These are phyloP conservation scores for Carallia brachiata DNA, from an alignment of 345 rosid genomes.

Conservation along the genomic window DNA sequence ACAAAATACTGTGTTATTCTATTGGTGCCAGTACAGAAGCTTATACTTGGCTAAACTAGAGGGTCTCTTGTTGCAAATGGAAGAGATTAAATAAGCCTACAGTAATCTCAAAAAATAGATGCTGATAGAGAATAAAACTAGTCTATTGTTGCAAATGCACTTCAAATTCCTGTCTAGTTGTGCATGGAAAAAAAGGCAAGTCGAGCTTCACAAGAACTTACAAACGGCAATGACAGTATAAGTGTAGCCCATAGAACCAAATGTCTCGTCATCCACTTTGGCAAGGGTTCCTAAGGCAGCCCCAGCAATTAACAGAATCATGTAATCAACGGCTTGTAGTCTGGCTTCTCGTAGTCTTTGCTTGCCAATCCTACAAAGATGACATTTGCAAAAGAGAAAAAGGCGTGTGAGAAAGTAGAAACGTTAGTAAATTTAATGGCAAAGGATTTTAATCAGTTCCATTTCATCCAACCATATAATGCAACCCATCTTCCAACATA, in stretches of 20 bases:
- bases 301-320: constrained; percentile 79
- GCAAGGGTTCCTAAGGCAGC: constrained; percentile 89
- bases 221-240: constrained; percentile 81
- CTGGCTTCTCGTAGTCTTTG: constrained; percentile 84
- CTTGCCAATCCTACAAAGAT: constrained; percentile 57
- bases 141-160: not conserved
- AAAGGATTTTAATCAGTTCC: not conserved
- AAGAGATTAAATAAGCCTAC: not conserved
- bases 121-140: not conserved
- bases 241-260: constrained; percentile 69
- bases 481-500: not conserved
- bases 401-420: not conserved
- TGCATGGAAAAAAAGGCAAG: not conserved
- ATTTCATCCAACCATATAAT: not conserved
- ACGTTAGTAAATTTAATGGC: not conserved
- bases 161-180: not conserved
- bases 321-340: constrained; percentile 61
- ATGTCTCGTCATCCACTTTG: constrained; percentile 72
- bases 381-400: not conserved
- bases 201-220: constrained; percentile 39
- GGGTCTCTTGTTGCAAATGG: not conserved
- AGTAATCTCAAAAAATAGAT: too few relatives aligned
- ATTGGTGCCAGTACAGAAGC: not conserved
- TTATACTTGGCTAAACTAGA: not conserved
- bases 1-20: not conserved